Evolutionary conservation across 2,329 filamentous ascomycete genomes (phyloP), one percentile per base, ranked within the genome.

Genomic region (Fusarium duplospermum): DNA sequence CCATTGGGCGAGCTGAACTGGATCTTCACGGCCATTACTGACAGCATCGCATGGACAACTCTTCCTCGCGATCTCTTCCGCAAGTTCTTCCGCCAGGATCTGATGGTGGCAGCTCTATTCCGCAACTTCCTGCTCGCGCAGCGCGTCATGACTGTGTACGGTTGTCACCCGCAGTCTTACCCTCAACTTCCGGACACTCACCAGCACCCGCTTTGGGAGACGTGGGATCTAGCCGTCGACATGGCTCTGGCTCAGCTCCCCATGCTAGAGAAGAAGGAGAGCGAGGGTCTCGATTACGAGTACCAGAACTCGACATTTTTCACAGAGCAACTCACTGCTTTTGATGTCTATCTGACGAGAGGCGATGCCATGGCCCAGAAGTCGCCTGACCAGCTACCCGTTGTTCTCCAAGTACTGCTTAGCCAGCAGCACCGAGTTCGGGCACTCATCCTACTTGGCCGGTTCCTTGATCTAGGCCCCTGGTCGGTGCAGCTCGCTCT

Each of bases 11-110:
- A 99, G 84, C 87, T 99, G 16, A 99, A 99, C 80, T 99, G 96
- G 96, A 99, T 99, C 38, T 98, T 99, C 80, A 99, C 96, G 1
- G 96, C 96, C 64, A 98, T 99, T 74, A 99, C 96, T 0, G 96
- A 99, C 81, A 98, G 96, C 2, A 99, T 99, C 78, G 96, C 96
- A 0, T 99, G 96, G 96, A 98, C 97, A 35, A 97, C 94, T 6
- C 86, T 99, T 5, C 94, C 95, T 4, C 93, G 96, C 54, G 91
- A 95, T 22, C 86, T 98, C 13, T 99, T 99, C 84, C 95, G 97
- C 83, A 98, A 98, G 82, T 94, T 98, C 69, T 99, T 99, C 83
- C 88, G 96, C 47, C 96, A 99, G 82, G 96, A 99, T 82, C 88
- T 99, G 14, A 98, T 99, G 95, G 96, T 99, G n/a, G 96, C 96